phyloP scores from a whole-genome alignment of 257 asterid genomes.

The Nicotiana benthamiana region DNA sequence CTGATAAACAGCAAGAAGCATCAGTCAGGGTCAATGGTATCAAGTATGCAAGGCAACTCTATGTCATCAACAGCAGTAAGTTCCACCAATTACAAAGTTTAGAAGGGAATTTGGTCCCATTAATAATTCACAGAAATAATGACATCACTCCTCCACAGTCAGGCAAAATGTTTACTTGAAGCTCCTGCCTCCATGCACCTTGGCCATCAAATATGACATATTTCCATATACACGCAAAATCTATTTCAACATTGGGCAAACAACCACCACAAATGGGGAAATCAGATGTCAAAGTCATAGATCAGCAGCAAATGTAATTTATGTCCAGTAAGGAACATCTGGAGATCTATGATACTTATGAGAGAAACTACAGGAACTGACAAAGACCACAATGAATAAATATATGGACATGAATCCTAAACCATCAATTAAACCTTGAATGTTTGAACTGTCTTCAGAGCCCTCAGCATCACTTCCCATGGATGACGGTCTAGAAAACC shows the following conservation, averaged over 20 bases:
- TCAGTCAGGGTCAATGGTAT: neutral
- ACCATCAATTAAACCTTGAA: conserved; percentile 37
- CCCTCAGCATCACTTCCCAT: conserved; percentile 41
- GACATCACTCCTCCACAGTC: neutral
- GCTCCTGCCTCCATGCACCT: neutral
- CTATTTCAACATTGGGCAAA: neutral
- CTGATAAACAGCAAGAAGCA: neutral
- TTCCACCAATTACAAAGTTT: neutral
- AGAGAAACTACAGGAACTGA: neutral
- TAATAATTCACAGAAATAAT: neutral
- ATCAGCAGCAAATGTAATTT: neutral
- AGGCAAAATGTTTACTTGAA: conserved; percentile 1
- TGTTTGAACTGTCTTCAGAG: conserved; percentile 38
- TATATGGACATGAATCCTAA: neutral
- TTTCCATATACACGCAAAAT: neutral
- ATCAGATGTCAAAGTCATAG: neutral
- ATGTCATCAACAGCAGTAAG: neutral
- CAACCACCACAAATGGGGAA: neutral
- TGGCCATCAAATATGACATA: neutral
- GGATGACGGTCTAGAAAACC: conserved; percentile 30
- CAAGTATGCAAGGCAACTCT: neutral
- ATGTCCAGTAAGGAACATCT: neutral
- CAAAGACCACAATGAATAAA: neutral
- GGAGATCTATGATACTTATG: neutral
- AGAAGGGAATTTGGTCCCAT: neutral